Conservation (phyloP, 176 grass and related monocot genomes). For the Triticum turgidum region DNA sequence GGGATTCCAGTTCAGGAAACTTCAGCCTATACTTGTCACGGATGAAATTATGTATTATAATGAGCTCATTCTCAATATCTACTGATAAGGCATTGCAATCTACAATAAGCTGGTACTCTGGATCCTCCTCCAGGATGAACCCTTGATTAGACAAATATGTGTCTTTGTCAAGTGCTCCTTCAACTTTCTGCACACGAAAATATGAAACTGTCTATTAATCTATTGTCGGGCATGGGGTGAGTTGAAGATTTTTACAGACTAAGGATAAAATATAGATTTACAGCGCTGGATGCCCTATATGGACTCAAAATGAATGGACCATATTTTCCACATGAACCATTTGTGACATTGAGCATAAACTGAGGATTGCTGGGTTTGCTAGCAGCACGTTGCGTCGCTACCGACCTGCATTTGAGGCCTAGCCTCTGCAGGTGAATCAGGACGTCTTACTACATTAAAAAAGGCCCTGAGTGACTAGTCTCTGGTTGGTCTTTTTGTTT, state of each 20-base stretch:
- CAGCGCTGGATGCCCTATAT: not conserved
- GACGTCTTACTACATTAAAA: not conserved
- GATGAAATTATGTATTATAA: constrained; percentile 97
- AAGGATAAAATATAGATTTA: not conserved
- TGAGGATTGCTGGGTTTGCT: not conserved
- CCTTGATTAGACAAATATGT: constrained; percentile 50
- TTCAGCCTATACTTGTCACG: constrained; percentile 85
- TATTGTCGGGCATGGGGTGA: not conserved
- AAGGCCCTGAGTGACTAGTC: not conserved
- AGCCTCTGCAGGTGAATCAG: not conserved
- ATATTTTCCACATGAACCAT: not conserved
- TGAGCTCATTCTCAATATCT: constrained; percentile 89
- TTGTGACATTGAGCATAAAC: not conserved
- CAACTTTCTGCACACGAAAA: constrained; percentile 62
- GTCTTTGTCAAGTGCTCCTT: constrained; percentile 71
- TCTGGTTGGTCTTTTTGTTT: not conserved
- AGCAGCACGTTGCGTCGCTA: not conserved
- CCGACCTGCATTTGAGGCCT: not conserved
- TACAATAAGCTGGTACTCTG: constrained; percentile 87
- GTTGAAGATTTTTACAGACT: not conserved
- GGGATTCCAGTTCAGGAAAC: constrained; percentile 85
- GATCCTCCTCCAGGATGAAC: constrained; percentile 73
- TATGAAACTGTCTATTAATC: not conserved
- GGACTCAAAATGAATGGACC: not conserved
- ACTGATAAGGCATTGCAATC: constrained; percentile 89